Evolutionary conservation across 2,329 filamentous ascomycete species (phyloP).

Genomic region (Cordyceps pruinosa): DNA sequence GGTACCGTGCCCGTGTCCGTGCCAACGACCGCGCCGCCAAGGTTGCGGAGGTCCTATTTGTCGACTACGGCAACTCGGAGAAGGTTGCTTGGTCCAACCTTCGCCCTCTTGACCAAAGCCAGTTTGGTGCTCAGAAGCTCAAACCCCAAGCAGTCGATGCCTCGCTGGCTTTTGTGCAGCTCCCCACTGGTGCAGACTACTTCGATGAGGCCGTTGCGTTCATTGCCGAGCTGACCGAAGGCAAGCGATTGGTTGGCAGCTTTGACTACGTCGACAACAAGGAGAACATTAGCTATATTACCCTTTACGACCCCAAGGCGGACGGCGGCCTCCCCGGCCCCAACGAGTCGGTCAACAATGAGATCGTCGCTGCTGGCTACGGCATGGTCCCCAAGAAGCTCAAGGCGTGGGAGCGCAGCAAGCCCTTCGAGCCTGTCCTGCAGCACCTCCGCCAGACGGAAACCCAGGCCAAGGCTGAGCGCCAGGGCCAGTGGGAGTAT

Average conservation of each 20-base stretch:
- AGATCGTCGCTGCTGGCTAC: slow-evolving; percentile 74
- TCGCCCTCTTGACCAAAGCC: slow-evolving; percentile 68
- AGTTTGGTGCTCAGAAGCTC: slow-evolving; percentile 76
- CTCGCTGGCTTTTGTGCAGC: slow-evolving; percentile 79
- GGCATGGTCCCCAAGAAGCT: slow-evolving; percentile 90
- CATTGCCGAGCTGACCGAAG: slow-evolving; percentile 67
- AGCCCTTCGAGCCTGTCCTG: slow-evolving; percentile 62
- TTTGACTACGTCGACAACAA: slow-evolving; percentile 76
- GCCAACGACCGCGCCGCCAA: slow-evolving; percentile 88
- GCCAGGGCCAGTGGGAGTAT: slow-evolving; percentile 95
- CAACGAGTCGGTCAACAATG: slow-evolving; percentile 81
- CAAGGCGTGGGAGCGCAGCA: slow-evolving; percentile 78
- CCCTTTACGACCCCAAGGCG: slow-evolving; percentile 71
- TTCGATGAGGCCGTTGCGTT: slow-evolving; percentile 71
- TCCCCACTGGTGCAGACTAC: slow-evolving; percentile 77
- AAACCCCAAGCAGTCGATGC: slow-evolving; percentile 85
- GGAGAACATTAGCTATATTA: slow-evolving; percentile 79
- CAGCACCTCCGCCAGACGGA: slow-evolving; percentile 67
- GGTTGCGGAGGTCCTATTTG: slow-evolving; percentile 83
- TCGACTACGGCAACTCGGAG: slow-evolving; percentile 96
- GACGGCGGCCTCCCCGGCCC: slow-evolving; percentile 47
- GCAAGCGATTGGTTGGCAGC: slow-evolving; percentile 76
- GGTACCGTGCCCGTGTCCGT: slow-evolving; percentile 89
- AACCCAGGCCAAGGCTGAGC: slow-evolving; percentile 68
- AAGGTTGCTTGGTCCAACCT: slow-evolving; percentile 78